Evolutionary conservation across 139 green algal species (phyloP).

Genomic region (Microglena sp.): DNA sequence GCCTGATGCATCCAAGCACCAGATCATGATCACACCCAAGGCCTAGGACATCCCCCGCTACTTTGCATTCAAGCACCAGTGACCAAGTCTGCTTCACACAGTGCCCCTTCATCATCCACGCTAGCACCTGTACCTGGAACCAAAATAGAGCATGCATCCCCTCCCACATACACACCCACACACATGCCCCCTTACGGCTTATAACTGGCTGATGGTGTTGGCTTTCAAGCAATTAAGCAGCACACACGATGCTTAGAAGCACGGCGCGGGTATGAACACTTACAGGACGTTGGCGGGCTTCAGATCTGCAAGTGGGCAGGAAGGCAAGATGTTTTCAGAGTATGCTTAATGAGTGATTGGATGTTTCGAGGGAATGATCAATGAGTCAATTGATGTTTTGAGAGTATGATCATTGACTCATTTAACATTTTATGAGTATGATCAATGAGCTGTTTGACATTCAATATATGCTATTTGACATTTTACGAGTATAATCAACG

Average conservation of each 20-base stretch:
- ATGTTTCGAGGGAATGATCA: not conserved
- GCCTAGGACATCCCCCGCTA: too few relatives aligned
- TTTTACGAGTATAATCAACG: not conserved
- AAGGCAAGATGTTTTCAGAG: not conserved
- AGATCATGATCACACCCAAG: too few relatives aligned
- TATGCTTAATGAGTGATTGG: not conserved
- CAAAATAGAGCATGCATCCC: too few relatives aligned
- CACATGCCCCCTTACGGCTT: too few relatives aligned
- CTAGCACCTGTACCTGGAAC: too few relatives aligned
- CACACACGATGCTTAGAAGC: not conserved
- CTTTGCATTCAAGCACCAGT: too few relatives aligned
- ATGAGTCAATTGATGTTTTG: not conserved
- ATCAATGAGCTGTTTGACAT: not conserved
- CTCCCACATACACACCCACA: too few relatives aligned
- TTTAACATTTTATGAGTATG: not conserved
- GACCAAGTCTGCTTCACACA: too few relatives aligned
- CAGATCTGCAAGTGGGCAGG: slow-evolving; percentile 3
- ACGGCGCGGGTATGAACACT: not conserved
- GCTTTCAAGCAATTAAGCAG: slow-evolving; percentile 19
- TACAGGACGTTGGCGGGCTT: slow-evolving; percentile 16
- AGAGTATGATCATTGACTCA: not conserved
- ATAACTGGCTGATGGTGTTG: too few relatives aligned
- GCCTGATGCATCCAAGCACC: too few relatives aligned
- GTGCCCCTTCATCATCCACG: too few relatives aligned
- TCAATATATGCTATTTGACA: too few relatives aligned